These are phyloP conservation scores for Nicotiana undulata DNA, from an alignment of 257 asterid genomes.

Conservation along the genomic window DNA sequence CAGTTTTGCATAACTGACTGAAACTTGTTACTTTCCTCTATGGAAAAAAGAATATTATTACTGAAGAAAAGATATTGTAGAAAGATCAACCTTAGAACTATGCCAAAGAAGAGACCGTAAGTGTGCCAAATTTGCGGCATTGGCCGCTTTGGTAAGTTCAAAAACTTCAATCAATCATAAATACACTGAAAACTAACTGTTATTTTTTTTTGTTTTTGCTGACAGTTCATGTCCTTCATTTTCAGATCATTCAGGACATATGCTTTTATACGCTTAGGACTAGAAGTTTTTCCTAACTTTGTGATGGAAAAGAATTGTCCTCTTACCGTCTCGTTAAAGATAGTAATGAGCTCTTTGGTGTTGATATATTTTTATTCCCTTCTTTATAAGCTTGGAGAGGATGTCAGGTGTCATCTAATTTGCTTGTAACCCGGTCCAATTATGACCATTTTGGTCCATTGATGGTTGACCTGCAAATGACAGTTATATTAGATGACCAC, in stretches of 20 bases:
- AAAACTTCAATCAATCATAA: neutral
- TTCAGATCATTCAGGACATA: neutral
- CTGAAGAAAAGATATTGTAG: neutral
- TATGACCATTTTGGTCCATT: no score
- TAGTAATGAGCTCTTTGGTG: neutral
- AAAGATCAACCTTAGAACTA: neutral
- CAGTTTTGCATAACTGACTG: neutral
- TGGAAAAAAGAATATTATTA: neutral
- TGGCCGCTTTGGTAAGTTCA: neutral
- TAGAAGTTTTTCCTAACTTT: neutral
- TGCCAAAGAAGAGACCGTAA: neutral
- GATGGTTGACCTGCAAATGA: neutral
- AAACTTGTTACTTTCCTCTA: neutral
- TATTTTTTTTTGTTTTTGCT: neutral
- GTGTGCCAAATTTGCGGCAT: neutral
- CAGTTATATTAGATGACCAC: neutral
- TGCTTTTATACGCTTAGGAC: neutral
- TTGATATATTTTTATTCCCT: neutral
- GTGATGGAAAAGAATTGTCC: neutral
- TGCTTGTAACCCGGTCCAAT: no score
- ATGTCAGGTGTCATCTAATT: neutral
- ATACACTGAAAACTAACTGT: neutral
- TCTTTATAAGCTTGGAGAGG: neutral
- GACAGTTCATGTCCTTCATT: neutral
- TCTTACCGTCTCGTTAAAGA: neutral